Evolutionary conservation across 805 yeast genomes (phyloP).

Genomic region (Starmerella asiatica): DNA sequence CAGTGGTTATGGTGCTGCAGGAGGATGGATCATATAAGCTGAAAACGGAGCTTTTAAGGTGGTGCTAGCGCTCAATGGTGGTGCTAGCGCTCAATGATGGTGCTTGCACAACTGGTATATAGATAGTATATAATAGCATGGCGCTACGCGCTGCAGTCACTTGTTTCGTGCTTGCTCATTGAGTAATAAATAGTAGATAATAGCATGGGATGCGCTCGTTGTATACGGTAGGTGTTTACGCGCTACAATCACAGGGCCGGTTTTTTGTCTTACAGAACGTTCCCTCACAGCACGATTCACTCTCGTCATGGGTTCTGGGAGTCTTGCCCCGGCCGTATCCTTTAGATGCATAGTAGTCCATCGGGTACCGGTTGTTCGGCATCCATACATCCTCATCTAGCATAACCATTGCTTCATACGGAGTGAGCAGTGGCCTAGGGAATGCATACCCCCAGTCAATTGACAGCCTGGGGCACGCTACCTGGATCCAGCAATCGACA

Average conservation of each 20-base stretch:
- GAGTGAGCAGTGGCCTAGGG: slow-evolving; percentile 78
- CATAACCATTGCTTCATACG: slow-evolving; percentile 91
- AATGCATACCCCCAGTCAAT: slow-evolving; percentile 99
- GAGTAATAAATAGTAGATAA: too few species aligned
- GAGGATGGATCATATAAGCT: slow-evolving; percentile 38
- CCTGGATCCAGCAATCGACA: slow-evolving; percentile 90
- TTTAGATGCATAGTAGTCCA: slow-evolving; percentile 84
- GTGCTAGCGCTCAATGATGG: too few species aligned
- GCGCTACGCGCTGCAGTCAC: too few species aligned
- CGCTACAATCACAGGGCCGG: background rate
- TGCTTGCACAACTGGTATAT: too few species aligned
- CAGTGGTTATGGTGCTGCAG: slow-evolving; percentile 60
- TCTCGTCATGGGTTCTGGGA: slow-evolving; percentile 30
- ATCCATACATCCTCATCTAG: slow-evolving; percentile 45
- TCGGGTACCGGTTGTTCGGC: slow-evolving; percentile 52
- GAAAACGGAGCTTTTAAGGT: too few species aligned
- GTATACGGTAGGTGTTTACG: background rate
- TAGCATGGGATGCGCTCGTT: too few species aligned
- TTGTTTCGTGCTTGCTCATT: too few species aligned
- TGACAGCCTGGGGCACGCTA: slow-evolving; percentile 90
- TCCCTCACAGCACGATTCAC: too few species aligned
- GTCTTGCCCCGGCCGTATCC: slow-evolving; percentile 83
- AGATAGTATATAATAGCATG: too few species aligned
- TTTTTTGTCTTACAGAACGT: background rate
- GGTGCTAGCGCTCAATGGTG: too few species aligned